These are phyloP conservation scores for Naumovozyma dairenensis DNA, from an alignment of 805 yeast species.

Conservation along the genomic window DNA sequence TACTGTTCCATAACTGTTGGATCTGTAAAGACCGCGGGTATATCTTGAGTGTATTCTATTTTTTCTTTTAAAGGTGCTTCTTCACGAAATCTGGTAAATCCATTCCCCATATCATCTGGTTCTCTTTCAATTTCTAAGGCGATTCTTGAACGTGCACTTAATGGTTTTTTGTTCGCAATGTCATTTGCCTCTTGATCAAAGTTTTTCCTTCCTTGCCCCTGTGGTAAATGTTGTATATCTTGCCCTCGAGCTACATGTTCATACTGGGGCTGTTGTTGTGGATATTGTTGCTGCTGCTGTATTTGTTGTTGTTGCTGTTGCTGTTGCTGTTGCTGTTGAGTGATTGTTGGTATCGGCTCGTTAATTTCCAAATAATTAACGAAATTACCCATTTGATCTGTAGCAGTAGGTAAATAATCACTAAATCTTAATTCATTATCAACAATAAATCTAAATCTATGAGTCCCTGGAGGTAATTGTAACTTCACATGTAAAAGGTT, in stretches of 20 bases:
- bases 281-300: slow-evolving; percentile 15
- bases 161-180: slow-evolving; percentile 9
- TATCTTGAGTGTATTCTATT: slow-evolving; percentile 47
- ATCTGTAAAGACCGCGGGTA: slow-evolving; percentile 77
- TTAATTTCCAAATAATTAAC: slow-evolving; percentile 81
- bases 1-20: slow-evolving; percentile 84
- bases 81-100: slow-evolving; percentile 67
- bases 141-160: slow-evolving; percentile 43
- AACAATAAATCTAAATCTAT: slow-evolving; percentile 84
- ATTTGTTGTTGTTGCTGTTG: slow-evolving; percentile 11
- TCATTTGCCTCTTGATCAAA: slow-evolving; percentile 1
- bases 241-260: neutral
- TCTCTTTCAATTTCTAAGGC: slow-evolving; percentile 30
- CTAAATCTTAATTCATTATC: slow-evolving; percentile 87
- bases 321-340: slow-evolving; percentile 23
- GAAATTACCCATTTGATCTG: slow-evolving; percentile 93
- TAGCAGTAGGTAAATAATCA: slow-evolving; percentile 88
- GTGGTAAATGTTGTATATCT: neutral
- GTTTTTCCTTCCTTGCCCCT: neutral
- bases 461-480: slow-evolving; percentile 83
- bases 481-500: slow-evolving; percentile 51
- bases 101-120: slow-evolving; percentile 67
- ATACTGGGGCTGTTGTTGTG: slow-evolving; percentile 8
- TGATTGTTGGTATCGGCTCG: slow-evolving; percentile 29
- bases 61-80: slow-evolving; percentile 31